Base-by-base conservation (phyloP, 805 yeast species). In the Myxozyma sirexii region DNA sequence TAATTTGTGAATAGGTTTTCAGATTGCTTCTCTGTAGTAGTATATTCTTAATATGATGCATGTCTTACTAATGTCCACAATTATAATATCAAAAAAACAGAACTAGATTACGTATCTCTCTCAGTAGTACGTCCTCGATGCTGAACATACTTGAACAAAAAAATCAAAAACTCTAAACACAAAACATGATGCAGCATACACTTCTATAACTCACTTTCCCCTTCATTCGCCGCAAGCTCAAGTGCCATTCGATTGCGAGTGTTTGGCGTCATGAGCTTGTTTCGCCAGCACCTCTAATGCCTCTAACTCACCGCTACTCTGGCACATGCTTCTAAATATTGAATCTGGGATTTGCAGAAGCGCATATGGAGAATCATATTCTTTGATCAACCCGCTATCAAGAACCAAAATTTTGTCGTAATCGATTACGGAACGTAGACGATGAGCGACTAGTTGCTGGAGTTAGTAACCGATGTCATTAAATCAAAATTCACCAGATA, bases 241-340 rank as follows among this genome's bases (percentile, higher is more conserved):
- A 21, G 21, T 41, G 13, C 26, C 19, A 21, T 15, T 41, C 5
- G 23, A 15, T 13, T 46, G 37, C 50, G 21, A 33, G 35, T 15
- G 23, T 17, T 49, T 49, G 13, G 31, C 17, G 21, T 57, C 59
- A 45, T 49, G 54, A 82, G 65, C 57, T 26, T 47, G 51, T 70
- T 87, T 86, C 1, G 98, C 94, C 60, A 88, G 72, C 65, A 80
- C 82, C 21, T 84, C 78, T 68, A 93, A 80, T 1, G 85, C 80
- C 47, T 90, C 97, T 60, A 93, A 77, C 73, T 93, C 98, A 52
- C 99, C 99, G 71, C 96, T 87, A 73, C 90, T 89, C 27, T 80
- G 82, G 73, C 96, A 88, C 94, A 88, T 88, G 56, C 82, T 78
- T 68, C 81, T 79, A 75, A 89, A 88, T n/a, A 81, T 72, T 37